Evolutionary conservation across 1,139 yeast genomes (phyloP), one percentile per base, ranked within the genome.

Genomic region (Yamadazyma sp.): DNA sequence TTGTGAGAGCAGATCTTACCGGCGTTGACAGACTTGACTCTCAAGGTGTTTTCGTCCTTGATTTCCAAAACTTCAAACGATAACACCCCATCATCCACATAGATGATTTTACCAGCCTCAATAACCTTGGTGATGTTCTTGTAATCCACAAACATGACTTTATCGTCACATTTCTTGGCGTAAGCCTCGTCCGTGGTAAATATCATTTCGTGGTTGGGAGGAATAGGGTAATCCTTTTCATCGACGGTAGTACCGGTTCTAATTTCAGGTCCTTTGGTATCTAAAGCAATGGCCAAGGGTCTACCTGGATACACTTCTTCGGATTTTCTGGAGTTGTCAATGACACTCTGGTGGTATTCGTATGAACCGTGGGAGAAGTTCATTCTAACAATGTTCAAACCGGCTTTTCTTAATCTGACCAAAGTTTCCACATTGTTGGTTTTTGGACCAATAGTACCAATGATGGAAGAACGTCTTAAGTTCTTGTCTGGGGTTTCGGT

Each of bases 241-340:
- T 78, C 86, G 45, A 71, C 63, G 53, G 98, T 94, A 65, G 88
- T 82, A 70, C 99, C 98, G 41, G 98, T 90, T 79, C 98, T 87
- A 72, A 92, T 92, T 75, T 94, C 98, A 50, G 99, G 98, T 54
- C 99, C 99, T 80, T 92, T 94, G 65, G 98, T 94, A 70, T 92
- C 99, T 59, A 92, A 81, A 51, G 99, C 99, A 69, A 92, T 89
- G 48, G 96, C 97, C 60, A 92, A 78, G 40, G 97, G 98, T 75
- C 97, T 86, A 56, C 97, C 97, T 50, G 86, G 81, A 68, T 84
- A 89, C 44, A 84, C 67, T 67, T 82, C 82, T 70, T 87, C 97
- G 45, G 97, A 89, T 69, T 87, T 82, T 72, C 95, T 86, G 54
- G 97, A 88, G 63, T 92, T 90, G 78, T 92, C 97, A 67, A 92